Evolutionary conservation across 2,329 filamentous ascomycete genomes (phyloP), one percentile per base, ranked within the genome.

Genomic region (Nemania serpens): DNA sequence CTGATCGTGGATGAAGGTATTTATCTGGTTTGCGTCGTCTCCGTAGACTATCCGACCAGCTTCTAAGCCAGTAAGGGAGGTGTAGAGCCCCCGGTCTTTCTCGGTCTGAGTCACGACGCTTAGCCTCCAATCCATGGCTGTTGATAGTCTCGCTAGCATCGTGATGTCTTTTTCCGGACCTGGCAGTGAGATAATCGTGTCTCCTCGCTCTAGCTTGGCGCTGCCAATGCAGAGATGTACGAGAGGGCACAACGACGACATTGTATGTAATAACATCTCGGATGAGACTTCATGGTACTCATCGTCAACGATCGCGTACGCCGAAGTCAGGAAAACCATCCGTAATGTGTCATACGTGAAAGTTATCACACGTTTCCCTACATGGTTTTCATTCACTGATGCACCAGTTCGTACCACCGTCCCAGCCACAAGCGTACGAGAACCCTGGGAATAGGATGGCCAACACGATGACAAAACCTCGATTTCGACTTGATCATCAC

Each of bases 181-280:
- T 1, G 60, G 60, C 2, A 63, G 17, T 37, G 57, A 60, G 25
- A 60, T 33, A 20, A 63, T 36, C 2, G 42, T 46, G 13, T 63
- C 60, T n/a, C 60, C 60, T 15, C n/a, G 59, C 42, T 49, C 56
- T 10, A 62, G 48, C 37, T 55, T 62, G 7, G 52, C 52, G 6
- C 17, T 41, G 29, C 13, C 12, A 2, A 62, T 36, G 37, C 51
- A 62, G 4, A 62, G 56, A 43, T 56, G 41, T 13, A 56, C 52
- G 5, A 62, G 48, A 33, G 60, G 56, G n/a, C 42, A 59, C 29
- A 62, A 51, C 17, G 36, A 43, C 3, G 47, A 49, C 36, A 56
- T 36, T 11, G 47, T 51, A n/a, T 22, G 51, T 13, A 59, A 41
- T 17, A 62, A 17, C 7, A 11, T 20, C 33, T 59, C 60, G 4